Conservation (phyloP, 306 rosid species). For the Clitoria ternatea region DNA sequence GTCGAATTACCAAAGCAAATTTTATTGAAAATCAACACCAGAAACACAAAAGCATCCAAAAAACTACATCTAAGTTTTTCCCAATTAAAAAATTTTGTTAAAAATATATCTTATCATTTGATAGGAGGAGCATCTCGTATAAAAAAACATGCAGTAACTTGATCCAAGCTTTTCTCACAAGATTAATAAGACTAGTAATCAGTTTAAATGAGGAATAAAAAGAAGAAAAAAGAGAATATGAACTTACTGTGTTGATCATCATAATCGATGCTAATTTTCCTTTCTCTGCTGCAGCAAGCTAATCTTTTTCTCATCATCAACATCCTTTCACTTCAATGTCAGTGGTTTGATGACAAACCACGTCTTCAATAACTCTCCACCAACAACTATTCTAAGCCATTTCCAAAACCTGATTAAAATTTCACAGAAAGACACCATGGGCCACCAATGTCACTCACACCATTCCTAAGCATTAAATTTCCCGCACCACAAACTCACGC, state of each 20-base stretch:
- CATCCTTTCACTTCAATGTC: conserved; percentile 16
- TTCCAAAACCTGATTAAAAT: background rate
- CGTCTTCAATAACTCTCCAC: conserved; percentile 35
- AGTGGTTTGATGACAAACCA: background rate
- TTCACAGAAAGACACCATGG: conserved; percentile 15
- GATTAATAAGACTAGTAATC: background rate
- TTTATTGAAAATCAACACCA: no score
- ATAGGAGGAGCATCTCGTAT: no score
- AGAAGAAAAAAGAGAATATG: background rate
- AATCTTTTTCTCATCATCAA: conserved; percentile 60
- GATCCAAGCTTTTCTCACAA: no score
- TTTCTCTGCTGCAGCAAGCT: conserved; percentile 65
- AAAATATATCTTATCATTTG: no score
- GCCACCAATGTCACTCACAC: conserved; percentile 17
- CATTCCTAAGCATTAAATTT: conserved; percentile 23
- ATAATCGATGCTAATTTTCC: conserved; percentile 68
- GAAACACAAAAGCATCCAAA: no score
- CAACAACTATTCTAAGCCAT: conserved; percentile 20
- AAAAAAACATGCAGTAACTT: no score
- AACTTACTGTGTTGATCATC: conserved; percentile 74
- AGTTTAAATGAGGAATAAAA: no score
- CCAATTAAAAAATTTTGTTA: no score
- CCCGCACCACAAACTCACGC: conserved; percentile 17
- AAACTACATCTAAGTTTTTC: no score
- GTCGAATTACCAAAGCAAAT: no score